Evolutionary conservation across 108 stramenopile species (phyloP), one percentile per base, ranked within the genome.

Genomic region (Pelagomonas calceolata): DNA sequence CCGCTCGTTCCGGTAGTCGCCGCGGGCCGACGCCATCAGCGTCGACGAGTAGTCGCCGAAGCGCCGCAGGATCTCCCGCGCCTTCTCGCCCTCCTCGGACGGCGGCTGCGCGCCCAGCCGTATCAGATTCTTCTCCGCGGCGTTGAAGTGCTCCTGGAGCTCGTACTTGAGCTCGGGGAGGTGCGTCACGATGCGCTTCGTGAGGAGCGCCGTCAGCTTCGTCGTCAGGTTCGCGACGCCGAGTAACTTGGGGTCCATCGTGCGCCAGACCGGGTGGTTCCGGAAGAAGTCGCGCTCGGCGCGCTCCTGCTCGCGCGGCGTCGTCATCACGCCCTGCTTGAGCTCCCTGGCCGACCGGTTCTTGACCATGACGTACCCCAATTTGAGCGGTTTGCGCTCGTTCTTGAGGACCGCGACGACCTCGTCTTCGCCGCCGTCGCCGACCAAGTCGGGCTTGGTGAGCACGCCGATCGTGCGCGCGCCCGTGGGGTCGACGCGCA

Each of bases 381-480:
- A 72, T 66, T 73, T 79, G 44, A 83, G 78, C 60, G 80, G 82
- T 68, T 83, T 83, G 18, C 65, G 46, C 30, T 76, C 63, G 75
- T 81, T 81, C 70, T 67, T 68, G 14, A 81, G 37, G 18, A 79
- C 77, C n/a, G 66, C 80, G 29, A 78, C 77, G 9, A 73, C 82
- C 64, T 76, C 78, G 26, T 4, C 66, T 32, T 98, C 96, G 44
- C 95, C 96, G 34, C 96, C 96, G n/a, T 90, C 91, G 82, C 98
- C 98, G 94, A 99, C 95, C 63, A 98, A 81, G 80, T 99, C 98
- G 21, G 96, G 75, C 81, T 99, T 99, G 33, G 96, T 99, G 34
- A 99, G 73, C 9, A 99, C 96, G 12, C 98, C 98, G 71, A 99
- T 89, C 14, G 98, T 99, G 30, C 98, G 83, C 73, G 90, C 92